Percentiles rank a stretch among this genome's conserved stretches.
Evolutionary conservation across 106 monocot genomes (phyloP).

Genomic region (Iris macrosiphon): DNA sequence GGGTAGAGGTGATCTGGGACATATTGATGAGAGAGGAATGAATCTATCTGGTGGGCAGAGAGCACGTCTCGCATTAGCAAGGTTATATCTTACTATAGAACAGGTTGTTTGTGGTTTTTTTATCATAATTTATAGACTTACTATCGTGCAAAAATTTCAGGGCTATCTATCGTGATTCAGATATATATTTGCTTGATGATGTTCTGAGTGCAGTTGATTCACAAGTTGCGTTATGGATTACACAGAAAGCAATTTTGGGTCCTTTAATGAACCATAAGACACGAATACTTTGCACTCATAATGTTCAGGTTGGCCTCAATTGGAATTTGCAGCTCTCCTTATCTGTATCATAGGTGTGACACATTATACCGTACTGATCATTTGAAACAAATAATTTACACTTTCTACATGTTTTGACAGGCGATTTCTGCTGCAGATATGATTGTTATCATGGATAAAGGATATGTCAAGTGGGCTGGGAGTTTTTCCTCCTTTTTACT

Average conservation of each 20-base stretch:
- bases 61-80: conserved; percentile 82
- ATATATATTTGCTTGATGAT: conserved; percentile 92
- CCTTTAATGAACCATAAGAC: conserved; percentile 72
- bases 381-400: no score
- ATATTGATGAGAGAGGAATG: conserved; percentile 76
- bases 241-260: conserved; percentile 62
- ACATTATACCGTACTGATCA: no score
- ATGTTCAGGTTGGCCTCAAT: conserved; percentile 59
- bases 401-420: conserved; percentile 29
- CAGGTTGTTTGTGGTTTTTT: background rate
- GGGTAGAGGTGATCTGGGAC: conserved; percentile 66
- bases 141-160: conserved; percentile 32
- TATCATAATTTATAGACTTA: background rate
- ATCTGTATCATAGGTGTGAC: background rate
- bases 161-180: conserved; percentile 74
- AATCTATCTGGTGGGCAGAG: conserved; percentile 98
- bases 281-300: conserved; percentile 82
- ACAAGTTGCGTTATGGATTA: conserved; percentile 87
- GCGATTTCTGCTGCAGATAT: conserved; percentile 88
- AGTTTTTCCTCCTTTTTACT: conserved; percentile 30
- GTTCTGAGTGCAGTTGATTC: conserved; percentile 96
- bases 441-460: conserved; percentile 83
- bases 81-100: conserved; percentile 31
- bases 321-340: background rate
- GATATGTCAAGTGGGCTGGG: conserved; percentile 76